Evolutionary conservation across 139 green algal genomes (phyloP), one percentile per base, ranked within the genome.

Genomic region (Mychonastes homosphaera): DNA sequence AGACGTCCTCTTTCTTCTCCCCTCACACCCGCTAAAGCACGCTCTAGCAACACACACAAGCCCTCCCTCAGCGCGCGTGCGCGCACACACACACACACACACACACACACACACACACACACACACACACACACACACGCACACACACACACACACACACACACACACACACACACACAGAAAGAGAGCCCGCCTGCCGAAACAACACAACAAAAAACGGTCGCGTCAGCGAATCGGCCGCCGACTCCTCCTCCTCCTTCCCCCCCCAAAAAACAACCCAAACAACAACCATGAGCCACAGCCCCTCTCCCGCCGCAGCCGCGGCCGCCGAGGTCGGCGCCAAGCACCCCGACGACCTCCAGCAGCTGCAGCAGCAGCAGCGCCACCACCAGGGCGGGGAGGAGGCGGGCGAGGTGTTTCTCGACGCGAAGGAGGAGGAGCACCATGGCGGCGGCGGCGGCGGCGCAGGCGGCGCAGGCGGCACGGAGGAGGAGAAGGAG

Each of bases 1-100:
- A 88, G 52, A 84, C 71, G 1, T 78, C 78, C 59, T 89, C 82
- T 26, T 82, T 72, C 29, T 80, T 88, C 24, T 87, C 80, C 58
- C 88, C 81, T 10, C 32, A 48, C 1, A 70, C 75, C 46, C 73
- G 44, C 54, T 73, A 84, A 53, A 75, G 71, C 46, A 61, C 70
- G 48, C 34, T 45, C 7, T 6, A 56, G 24, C 12, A 44, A 44
- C 13, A 13, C 36, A 44, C 13, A 44, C n/a, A n/a, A n/a, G n/a
- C n/a, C n/a, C n/a, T n/a, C n/a, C n/a, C n/a, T n/a, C n/a, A n/a
- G 36, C 12, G 36, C 36, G 36, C 13, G 10, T 10, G 36, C 12
- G 36, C 36, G 36, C 36, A 10, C 36, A 13, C 10, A 44, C 36
- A 44, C 36, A 44, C 36, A 44, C 36, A 13, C 36, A 44, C 36